These are phyloP conservation scores for Roridomyces roridus DNA, from an alignment of 768 basidiomycete genomes.

Conservation along the genomic window DNA sequence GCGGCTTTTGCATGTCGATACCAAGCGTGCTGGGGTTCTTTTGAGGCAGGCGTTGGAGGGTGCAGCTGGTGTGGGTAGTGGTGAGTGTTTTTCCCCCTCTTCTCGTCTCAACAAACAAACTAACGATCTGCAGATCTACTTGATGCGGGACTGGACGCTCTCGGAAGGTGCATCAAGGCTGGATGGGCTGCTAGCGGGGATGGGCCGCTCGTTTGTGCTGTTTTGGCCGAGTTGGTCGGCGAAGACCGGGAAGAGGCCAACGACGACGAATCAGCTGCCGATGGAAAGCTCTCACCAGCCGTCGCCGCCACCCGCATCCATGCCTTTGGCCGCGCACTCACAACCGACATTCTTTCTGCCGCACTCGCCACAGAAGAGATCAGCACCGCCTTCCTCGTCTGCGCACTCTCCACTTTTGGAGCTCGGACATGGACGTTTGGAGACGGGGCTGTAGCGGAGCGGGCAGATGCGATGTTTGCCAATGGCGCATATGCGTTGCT, in stretches of 20 bases:
- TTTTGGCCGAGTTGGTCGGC: slow-evolving; percentile 53
- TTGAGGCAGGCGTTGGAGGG: slow-evolving; percentile 31
- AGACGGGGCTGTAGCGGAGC: slow-evolving; percentile 44
- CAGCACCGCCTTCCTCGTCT: slow-evolving; percentile 37
- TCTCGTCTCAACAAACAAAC: no score
- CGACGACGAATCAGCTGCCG: no score
- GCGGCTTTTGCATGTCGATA: slow-evolving; percentile 12
- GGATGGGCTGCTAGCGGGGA: slow-evolving; percentile 27
- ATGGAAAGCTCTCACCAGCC: not conserved
- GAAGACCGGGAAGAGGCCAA: slow-evolving; percentile 29
- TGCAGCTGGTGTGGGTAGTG: slow-evolving; percentile 40
- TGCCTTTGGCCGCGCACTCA: slow-evolving; percentile 31
- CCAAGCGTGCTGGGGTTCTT: slow-evolving; percentile 8
- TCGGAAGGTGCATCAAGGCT: slow-evolving; percentile 39
- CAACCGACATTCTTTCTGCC: slow-evolving; percentile 39
- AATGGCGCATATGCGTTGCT: slow-evolving; percentile 47
- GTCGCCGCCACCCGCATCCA: slow-evolving; percentile 10
- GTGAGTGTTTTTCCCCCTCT: slow-evolving; percentile 6
- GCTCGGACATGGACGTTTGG: slow-evolving; percentile 59
- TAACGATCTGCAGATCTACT: slow-evolving; percentile 46
- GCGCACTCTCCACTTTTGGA: slow-evolving; percentile 59
- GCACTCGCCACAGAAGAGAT: slow-evolving; percentile 34
- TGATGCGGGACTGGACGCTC: slow-evolving; percentile 51
- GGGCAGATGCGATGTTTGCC: slow-evolving; percentile 54
- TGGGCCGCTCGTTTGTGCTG: slow-evolving; percentile 45